Evolutionary conservation across 2,329 filamentous ascomycete species (phyloP), one percentile per base, ranked within the genome.

Genomic region (Trichoderma atrobrunneum): DNA sequence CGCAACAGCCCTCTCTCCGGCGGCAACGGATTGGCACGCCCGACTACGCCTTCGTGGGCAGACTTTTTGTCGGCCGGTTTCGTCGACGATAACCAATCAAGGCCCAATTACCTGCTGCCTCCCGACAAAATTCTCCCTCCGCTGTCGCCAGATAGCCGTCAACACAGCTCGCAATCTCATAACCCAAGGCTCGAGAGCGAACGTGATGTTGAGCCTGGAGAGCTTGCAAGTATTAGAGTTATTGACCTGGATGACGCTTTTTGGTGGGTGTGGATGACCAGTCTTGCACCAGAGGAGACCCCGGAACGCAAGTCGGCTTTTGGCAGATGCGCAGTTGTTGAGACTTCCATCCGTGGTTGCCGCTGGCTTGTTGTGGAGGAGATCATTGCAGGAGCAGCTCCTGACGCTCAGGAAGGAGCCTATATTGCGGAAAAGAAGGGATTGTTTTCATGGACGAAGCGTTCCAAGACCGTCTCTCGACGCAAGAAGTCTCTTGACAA

Each of bases 251-350:
- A 99, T 77, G 95, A 98, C 80, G 92, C 94, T 1, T 99, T 99
- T 81, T 99, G 96, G 96, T 98, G 96, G 95, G 96, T 98, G 5
- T 99, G 96, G 96, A 98, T 99, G 87, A 97, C 90, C 76, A 98
- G 95, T 85, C 84, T 99, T 78, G 94, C 95, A 1, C 92, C 91
- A 0, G 96, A 99, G 78, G 96, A 99, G 83, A 93, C 95, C 0
- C 82, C 90, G 0, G 88, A 91, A 61, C 90, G 96, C 73, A 99
- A 99, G 80, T 92, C 95, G 7, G 94, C 95, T 0, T 99, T 99
- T 80, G 96, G 96, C 48, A 89, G 96, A 74, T 99, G 96, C 78
- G 94, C 96, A 24, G 87, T 99, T 51, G 88, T 98, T 60, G 96
- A 99, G 81, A 98, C 96, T 0, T 86, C 89, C 16, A 96, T 98